These are phyloP conservation scores for Colletotrichum sp. DNA, from an alignment of 2,329 filamentous ascomycete genomes.

Conservation along the genomic window DNA sequence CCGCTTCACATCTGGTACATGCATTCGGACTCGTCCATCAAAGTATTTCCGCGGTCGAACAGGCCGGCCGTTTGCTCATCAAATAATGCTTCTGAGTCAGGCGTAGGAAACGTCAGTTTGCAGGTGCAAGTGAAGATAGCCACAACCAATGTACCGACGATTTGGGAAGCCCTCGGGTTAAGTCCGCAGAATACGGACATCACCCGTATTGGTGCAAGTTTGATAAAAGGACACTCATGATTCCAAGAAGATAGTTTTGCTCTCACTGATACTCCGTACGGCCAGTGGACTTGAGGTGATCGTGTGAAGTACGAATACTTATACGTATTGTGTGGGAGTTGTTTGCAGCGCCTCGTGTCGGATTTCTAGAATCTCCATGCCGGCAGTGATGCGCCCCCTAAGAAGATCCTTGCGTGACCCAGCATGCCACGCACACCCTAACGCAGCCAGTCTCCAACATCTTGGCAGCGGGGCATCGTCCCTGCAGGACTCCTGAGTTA, in stretches of 20 bases:
- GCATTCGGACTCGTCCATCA: background rate
- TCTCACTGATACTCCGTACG: background rate
- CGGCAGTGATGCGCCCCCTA: background rate
- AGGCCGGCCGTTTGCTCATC: background rate
- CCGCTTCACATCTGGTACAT: background rate
- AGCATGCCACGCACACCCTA: background rate
- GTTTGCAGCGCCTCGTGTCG: background rate
- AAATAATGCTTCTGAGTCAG: background rate
- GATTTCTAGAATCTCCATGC: background rate
- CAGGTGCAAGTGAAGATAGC: background rate
- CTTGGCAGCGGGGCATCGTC: slow-evolving; percentile 4
- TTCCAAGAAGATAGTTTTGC: background rate
- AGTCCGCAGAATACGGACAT: accelerated
- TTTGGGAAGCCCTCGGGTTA: background rate
- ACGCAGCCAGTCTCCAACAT: background rate
- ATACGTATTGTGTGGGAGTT: background rate
- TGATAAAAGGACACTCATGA: background rate
- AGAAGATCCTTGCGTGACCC: background rate
- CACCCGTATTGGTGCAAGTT: background rate
- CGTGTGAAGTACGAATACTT: background rate
- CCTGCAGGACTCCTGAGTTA: slow-evolving; percentile 2
- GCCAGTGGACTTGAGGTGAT: background rate
- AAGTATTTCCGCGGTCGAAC: background rate
- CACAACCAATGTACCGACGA: background rate
- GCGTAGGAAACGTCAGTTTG: background rate